Evolutionary conservation across 768 basidiomycete genomes (phyloP).

Genomic region (Boletus rufocinnamomeus): DNA sequence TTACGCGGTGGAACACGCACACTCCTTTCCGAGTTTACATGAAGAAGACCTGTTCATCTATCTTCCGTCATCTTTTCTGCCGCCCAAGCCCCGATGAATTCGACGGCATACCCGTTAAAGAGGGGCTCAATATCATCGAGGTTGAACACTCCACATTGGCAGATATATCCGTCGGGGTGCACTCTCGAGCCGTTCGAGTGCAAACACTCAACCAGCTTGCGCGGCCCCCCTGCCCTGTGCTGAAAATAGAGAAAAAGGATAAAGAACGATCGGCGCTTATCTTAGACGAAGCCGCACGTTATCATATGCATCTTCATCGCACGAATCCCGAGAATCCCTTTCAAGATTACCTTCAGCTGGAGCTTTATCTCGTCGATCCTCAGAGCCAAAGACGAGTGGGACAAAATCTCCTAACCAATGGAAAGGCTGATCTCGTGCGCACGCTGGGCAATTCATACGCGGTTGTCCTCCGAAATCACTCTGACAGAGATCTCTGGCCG

Average conservation of each 20-base stretch:
- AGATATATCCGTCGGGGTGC: conserved; percentile 52
- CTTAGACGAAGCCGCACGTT: conserved; percentile 58
- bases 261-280: conserved; percentile 41
- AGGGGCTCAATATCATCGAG: conserved; percentile 48
- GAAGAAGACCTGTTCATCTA: conserved; percentile 46
- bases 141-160: conserved; percentile 47
- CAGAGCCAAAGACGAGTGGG: conserved; percentile 45
- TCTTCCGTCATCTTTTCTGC: conserved; percentile 49
- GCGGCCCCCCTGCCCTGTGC: conserved; percentile 36
- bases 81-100: conserved; percentile 33
- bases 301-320: conserved; percentile 58
- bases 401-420: conserved; percentile 48
- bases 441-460: conserved; percentile 46
- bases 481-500: conserved; percentile 59
- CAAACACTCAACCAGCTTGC: conserved; percentile 48
- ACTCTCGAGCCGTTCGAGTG: conserved; percentile 41
- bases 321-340: conserved; percentile 51
- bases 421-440: conserved; percentile 49
- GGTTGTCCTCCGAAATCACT: conserved; percentile 50
- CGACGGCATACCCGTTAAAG: conserved; percentile 36
- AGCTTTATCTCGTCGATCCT: conserved; percentile 52
- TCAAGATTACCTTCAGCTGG: conserved; percentile 50
- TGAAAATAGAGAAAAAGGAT: conserved; percentile 41
- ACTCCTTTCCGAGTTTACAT: conserved; percentile 57
- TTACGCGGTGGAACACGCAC: conserved; percentile 56